Evolutionary conservation across 805 yeast genomes (phyloP), one percentile per base, ranked within the genome.

Genomic region (Lachancea waltii): DNA sequence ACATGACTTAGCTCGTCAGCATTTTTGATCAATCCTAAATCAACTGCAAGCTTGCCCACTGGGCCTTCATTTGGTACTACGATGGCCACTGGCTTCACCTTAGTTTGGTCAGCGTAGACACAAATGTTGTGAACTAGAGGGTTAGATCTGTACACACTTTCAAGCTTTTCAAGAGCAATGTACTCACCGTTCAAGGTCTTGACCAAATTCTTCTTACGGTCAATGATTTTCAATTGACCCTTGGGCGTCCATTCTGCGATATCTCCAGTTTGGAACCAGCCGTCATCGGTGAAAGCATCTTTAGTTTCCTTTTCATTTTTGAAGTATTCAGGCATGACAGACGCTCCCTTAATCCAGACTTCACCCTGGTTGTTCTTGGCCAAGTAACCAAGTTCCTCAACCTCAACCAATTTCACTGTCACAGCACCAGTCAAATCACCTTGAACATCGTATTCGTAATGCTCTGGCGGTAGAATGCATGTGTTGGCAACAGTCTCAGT

Each of bases 211-310:
- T 92, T 92, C 71, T 78, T 85, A 61, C 98, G 83, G 67, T 92
- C 98, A 60, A 92, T 84, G 44, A 92, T 70, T 58, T 73, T 77
- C 56, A 92, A 70, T 41, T 77, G 80, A 48, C 97, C 97, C 47
- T 70, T 72, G 19, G 77, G 44, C 30, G 89, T 73, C 95, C 96
- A 86, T 69, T 85, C 87, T 58, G 90, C 96, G 63, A 92, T 86
- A 63, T 92, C 98, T 63, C 98, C 98, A 23, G 97, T 92, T 59
- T 70, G 73, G 70, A 92, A 92, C 97, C 97, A 92, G 17, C 89
- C 94, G 51, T 84, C 89, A 44, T 81, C 83, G 38, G 78, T 71
- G 54, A 83, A 78, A 1, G 94, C 85, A 14, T 63, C 76, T 33
- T 68, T 62, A 14, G 96, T 90, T 65, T 89, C 97, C 57, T 77